Base-by-base conservation (phyloP, 2,329 filamentous ascomycete species). In the Monosporascus sp. region DNA sequence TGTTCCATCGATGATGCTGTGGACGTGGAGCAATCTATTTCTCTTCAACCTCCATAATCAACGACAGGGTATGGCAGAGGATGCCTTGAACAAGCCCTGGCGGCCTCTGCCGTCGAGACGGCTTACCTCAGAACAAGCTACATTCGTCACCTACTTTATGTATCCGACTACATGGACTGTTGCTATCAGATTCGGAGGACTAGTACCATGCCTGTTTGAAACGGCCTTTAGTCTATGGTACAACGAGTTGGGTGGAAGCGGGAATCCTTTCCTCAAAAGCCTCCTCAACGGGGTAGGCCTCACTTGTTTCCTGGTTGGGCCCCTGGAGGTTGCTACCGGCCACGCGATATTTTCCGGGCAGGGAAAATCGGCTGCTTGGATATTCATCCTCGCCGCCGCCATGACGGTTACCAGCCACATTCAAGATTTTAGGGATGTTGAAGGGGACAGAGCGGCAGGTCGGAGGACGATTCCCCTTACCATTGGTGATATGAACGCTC, bases 11-110 rank as follows among this genome's bases (percentile, higher is more conserved):
- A 52, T 54, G 44, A 1, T 46, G 2, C 46, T 59, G 2, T 59
- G 57, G 57, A 54, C 53, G 2, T 57, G 50, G 47, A 49, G 48
- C 24, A 58, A 60, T 22, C 48, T 60, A 0, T 52, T 58, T 8
- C 49, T 58, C 3, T 61, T 61, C 51, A 51, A 46, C 41, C 52
- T 61, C 0, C 53, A 58, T 26, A 61, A 61, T 22, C 59, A 61
- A 46, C 48, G 55, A 1, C 49, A 52, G 1, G 24, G 37, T 1
- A 53, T 58, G 11, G n/a, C 37, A 0, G 59, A 61, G 35, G 59
- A 61, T 48, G 45, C 35, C 7, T 6, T 55, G 7, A 61, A 60
- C 46, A 61, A 61, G 26, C 58, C 58, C 6, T 61, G 59, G 58
- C 45, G 58, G 2, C 58, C 55, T 5, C 48, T 60, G 2, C 51